Evolutionary conservation across 495 filamentous ascomycete species (phyloP), one percentile per base, ranked within the genome.

Genomic region (Bathelium albidoporum): DNA sequence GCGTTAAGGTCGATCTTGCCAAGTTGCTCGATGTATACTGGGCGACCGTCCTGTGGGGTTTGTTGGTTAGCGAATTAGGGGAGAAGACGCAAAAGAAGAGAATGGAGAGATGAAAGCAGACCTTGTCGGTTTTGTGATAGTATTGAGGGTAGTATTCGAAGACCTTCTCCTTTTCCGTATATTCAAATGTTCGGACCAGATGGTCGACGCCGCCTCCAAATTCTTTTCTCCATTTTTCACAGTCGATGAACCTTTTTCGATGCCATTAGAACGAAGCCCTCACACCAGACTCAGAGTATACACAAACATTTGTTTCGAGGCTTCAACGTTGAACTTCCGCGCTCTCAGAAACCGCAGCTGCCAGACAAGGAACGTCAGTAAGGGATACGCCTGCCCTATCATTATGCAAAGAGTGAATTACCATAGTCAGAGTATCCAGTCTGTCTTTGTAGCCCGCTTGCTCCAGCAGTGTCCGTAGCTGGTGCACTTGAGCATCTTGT

Each of bases 121-220:
- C 92, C 82, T 95, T 96, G 78, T 98, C 94, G 5, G 90, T 98
- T 80, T 95, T 96, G 83, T 98, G 94, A 75, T 98, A 98, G 80
- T 94, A 98, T 79, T 98, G 94, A 2, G 92, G 91, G 75, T 98
- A 98, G 80, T 88, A 97, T 73, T 93, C 77, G 79, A 91, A 94
- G 53, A 98, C 83, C 71, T 91, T 70, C 58, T 82, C 76, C 82
- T 96, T 96, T 82, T 97, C 95, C 29, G 77, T 80, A 75, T 96
- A 96, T 43, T 92, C 85, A 79, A 95, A 98, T 60, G 78, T 87
- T 53, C 80, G 80, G 61, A 89, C 82, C 20, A 93, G 83, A 44
- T 95, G 81, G 75, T 97, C 91, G n/a, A 95, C 90, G 59, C 75
- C 75, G 59, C 72, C 74, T 14, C 86, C 84, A 71, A 86, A 92